Percentiles rank a stretch among this genome's conserved stretches.
phyloP scores from a whole-genome alignment of 192 early-diverging fungal species.

The Phlyctochytrium bullatum region DNA sequence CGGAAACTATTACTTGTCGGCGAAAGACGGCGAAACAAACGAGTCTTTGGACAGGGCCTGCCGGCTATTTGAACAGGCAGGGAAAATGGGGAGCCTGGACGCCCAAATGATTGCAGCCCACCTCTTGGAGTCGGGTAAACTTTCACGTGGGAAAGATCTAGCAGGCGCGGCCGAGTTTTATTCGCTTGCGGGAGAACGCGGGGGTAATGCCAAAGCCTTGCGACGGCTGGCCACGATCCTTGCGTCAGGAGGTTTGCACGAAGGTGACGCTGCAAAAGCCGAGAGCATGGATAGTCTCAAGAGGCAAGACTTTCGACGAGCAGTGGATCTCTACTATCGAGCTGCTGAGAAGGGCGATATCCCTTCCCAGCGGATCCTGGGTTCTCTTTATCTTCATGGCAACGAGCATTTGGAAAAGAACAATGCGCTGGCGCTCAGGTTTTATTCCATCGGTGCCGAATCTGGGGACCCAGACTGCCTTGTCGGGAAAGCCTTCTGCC shows the following conservation, averaged over 20 bases:
- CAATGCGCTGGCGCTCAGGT: background rate
- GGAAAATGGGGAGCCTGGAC: background rate
- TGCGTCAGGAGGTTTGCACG: background rate
- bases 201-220: slow-evolving; percentile 12
- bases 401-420: background rate
- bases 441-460: background rate
- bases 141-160: background rate
- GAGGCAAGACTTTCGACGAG: too few relatives aligned
- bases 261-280: background rate
- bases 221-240: slow-evolving; percentile 8
- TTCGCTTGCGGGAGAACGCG: slow-evolving; percentile 10
- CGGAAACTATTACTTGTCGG: background rate
- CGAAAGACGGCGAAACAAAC: background rate
- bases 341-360: slow-evolving; percentile 44
- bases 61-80: background rate
- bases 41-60: too few relatives aligned
- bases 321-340: background rate
- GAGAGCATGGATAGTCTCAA: too few relatives aligned
- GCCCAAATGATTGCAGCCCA: background rate
- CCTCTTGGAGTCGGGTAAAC: background rate
- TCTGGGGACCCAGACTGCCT: background rate
- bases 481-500: slow-evolving; percentile 46
- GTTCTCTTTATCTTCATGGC: slow-evolving; percentile 40
- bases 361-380: slow-evolving; percentile 49
- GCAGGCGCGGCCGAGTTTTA: background rate